Evolutionary conservation across 139 green algal genomes (phyloP).

Genomic region (Trebouxia sp.): DNA sequence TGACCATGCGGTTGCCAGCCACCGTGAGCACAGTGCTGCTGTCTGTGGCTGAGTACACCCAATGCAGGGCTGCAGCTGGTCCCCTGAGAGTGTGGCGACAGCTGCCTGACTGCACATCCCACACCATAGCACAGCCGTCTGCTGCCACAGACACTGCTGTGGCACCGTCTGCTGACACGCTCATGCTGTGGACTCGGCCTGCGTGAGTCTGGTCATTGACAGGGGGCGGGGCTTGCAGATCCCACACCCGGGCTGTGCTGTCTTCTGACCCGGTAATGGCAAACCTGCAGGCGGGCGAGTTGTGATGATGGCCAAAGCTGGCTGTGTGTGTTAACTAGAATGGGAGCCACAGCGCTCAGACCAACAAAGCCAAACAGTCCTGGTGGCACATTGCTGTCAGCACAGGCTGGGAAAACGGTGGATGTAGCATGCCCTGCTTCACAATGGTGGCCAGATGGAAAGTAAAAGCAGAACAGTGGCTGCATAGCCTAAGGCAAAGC

Average conservation of each 20-base stretch:
- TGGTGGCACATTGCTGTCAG: no score
- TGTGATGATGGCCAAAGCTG: no score
- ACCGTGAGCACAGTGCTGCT: constrained; percentile 47
- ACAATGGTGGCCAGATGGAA: no score
- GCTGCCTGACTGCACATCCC: constrained; percentile 35
- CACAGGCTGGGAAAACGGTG: no score
- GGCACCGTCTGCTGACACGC: constrained; percentile 5
- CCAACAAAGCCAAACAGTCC: no score
- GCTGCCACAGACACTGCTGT: constrained; percentile 23
- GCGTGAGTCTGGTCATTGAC: constrained; percentile 34
- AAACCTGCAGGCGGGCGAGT: constrained; percentile 51
- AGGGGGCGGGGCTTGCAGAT: constrained; percentile 37
- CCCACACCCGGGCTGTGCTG: constrained; percentile 52
- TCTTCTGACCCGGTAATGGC: constrained; percentile 53
- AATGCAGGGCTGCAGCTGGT: constrained; percentile 44
- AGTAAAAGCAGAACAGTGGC: no score
- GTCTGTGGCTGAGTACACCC: constrained; percentile 38
- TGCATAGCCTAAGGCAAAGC: no score
- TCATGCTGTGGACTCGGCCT: constrained; percentile 38
- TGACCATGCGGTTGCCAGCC: constrained; percentile 44
- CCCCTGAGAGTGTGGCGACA: constrained; percentile 35
- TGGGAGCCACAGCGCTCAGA: no score
- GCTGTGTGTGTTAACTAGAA: no score
- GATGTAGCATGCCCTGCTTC: no score
- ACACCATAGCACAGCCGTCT: constrained; percentile 44